Conservation (phyloP, 768 basidiomycete genomes). For the Wakefieldia striispora region DNA sequence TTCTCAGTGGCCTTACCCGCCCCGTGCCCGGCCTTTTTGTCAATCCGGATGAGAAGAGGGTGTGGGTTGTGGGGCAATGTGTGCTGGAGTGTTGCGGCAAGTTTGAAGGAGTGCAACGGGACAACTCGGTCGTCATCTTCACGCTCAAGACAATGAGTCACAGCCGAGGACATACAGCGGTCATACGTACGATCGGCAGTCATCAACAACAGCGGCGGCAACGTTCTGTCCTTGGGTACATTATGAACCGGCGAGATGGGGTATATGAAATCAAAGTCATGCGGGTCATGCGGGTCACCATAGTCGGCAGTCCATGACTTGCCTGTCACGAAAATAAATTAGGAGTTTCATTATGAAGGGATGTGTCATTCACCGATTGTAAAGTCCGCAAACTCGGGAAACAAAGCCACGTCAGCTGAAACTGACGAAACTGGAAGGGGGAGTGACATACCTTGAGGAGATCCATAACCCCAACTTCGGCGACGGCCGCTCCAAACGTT, state of each 20-base stretch:
- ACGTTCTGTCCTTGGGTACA: conserved; percentile 53
- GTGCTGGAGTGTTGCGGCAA: conserved; percentile 75
- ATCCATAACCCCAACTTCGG: conserved; percentile 82
- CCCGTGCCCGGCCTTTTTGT: conserved; percentile 79
- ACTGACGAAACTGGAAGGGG: background rate
- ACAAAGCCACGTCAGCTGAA: background rate
- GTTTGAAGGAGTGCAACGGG: conserved; percentile 82
- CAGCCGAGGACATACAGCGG: background rate
- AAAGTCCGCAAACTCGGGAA: conserved; percentile 62
- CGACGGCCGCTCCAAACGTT: conserved; percentile 72
- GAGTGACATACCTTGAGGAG: conserved; percentile 57
- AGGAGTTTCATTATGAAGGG: conserved; percentile 3
- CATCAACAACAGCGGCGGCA: conserved; percentile 72
- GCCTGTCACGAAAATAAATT: conserved; percentile 36
- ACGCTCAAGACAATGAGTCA: conserved; percentile 4
- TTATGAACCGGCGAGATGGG: conserved; percentile 82
- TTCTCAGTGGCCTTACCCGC: conserved; percentile 76
- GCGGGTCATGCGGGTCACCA: conserved; percentile 68
- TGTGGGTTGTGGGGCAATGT: conserved; percentile 60
- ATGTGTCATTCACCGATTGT: conserved; percentile 55
- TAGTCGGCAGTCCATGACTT: conserved; percentile 80
- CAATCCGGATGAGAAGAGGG: conserved; percentile 73
- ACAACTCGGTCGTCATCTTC: conserved; percentile 86
- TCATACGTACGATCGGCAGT: conserved; percentile 73
- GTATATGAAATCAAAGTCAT: conserved; percentile 83